phyloP scores from a whole-genome alignment of 108 stramenopile genomes.

The Seminavis robusta region DNA sequence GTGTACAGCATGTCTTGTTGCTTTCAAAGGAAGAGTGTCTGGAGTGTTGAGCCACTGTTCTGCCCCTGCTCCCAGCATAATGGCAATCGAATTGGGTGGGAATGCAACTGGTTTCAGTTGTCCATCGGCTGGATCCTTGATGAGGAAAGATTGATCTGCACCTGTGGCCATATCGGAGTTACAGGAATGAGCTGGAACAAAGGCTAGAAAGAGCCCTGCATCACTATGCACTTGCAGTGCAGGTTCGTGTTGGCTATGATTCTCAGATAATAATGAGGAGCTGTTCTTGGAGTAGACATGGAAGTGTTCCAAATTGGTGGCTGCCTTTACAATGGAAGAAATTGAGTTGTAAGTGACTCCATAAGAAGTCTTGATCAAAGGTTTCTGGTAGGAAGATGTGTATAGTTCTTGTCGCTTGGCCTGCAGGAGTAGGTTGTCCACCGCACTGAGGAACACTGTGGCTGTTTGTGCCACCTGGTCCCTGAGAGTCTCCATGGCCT shows the following conservation, averaged over 20 bases:
- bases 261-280: too few relatives aligned
- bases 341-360: slow-evolving; percentile 14
- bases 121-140: slow-evolving; percentile 5
- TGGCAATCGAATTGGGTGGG: slow-evolving; percentile 33
- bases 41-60: slow-evolving; percentile 47
- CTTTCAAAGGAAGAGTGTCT: slow-evolving; percentile 20
- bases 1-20: slow-evolving; percentile 55
- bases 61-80: slow-evolving; percentile 63
- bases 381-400: neutral
- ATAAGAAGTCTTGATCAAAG: slow-evolving; percentile 1
- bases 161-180: slow-evolving; percentile 7
- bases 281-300: slow-evolving; percentile 40
- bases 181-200: slow-evolving; percentile 60
- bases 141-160: slow-evolving; percentile 27
- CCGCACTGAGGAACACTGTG: slow-evolving; percentile 30
- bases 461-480: slow-evolving; percentile 48
- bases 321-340: slow-evolving; percentile 30
- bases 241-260: slow-evolving; percentile 1
- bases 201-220: slow-evolving; percentile 68
- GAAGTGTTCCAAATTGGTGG: slow-evolving; percentile 51
- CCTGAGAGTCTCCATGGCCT: slow-evolving; percentile 49
- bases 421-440: slow-evolving; percentile 28
- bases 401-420: slow-evolving; percentile 3
- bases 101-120: slow-evolving; percentile 27
- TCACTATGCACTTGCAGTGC: slow-evolving; percentile 70